Percentiles rank a stretch among this genome's conserved stretches.
Conservation (phyloP, 2,329 filamentous ascomycete species). For the Fusarium abutilonis region DNA sequence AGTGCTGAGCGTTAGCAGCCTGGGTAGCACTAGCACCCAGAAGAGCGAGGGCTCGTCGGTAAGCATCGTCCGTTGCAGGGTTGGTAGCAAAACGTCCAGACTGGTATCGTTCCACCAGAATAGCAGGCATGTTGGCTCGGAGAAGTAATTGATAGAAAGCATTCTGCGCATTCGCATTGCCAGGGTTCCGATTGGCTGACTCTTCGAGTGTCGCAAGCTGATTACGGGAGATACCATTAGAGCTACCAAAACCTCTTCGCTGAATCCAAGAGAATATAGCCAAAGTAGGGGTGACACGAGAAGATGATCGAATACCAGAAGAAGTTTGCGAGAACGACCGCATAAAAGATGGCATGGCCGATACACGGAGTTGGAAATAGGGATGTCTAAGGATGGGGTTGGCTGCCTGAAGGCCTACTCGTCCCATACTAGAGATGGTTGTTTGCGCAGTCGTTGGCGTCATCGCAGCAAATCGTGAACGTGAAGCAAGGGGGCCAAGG, state of each 20-base stretch:
- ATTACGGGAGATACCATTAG: conserved; percentile 64
- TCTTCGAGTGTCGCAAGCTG: conserved; percentile 88
- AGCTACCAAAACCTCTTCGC: conserved; percentile 54
- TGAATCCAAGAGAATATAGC: conserved; percentile 33
- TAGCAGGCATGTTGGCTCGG: conserved; percentile 91
- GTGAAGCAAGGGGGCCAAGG: conserved; percentile 16
- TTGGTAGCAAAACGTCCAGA: conserved; percentile 87
- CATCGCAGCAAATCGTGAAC: conserved; percentile 13
- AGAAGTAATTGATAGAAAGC: conserved; percentile 93
- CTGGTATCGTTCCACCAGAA: conserved; percentile 89
- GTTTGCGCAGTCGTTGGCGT: conserved; percentile 26
- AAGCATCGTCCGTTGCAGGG: conserved; percentile 78
- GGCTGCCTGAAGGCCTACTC: conserved; percentile 46
- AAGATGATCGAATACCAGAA: conserved; percentile 33
- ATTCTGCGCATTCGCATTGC: conserved; percentile 87
- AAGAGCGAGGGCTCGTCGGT: conserved; percentile 73
- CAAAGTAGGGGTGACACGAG: conserved; percentile 37
- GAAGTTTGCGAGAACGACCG: conserved; percentile 42
- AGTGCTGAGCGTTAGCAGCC: conserved; percentile 37
- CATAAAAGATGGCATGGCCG: conserved; percentile 35
- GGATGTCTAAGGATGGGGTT: conserved; percentile 45
- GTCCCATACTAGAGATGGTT: conserved; percentile 41
- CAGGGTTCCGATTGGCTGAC: conserved; percentile 90
- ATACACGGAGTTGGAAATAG: conserved; percentile 38
- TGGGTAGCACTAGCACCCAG: conserved; percentile 47